Evolutionary conservation across 2,329 filamentous ascomycete genomes (phyloP), one percentile per base, ranked within the genome.

Genomic region (Paracoccidioides brasiliensis): DNA sequence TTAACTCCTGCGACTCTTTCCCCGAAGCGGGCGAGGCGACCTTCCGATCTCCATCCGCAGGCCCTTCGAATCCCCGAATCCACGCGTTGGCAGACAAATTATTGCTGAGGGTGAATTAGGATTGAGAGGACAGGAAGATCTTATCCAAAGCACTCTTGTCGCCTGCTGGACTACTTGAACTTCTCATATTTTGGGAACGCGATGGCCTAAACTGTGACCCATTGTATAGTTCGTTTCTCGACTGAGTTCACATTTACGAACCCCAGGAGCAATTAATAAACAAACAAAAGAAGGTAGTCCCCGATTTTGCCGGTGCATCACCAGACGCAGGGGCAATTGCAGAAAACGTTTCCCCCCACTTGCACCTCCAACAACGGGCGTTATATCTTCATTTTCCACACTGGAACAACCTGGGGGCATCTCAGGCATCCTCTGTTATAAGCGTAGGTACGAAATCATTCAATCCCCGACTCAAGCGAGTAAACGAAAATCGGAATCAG

Each of bases 221-320:
- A 28, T 51, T 45, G 4, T 44, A 41, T 22, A 15, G 38, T 51
- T 51, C 45, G n/a, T 50, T 51, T 14, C 35, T 55, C 9, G 46
- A 55, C 46, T 9, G 37, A 7, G 32, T 22, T 30, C 45, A 44
- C 32, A n/a, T 55, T n/a, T 55, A 55, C 37, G 44, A 51, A 43
- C 28, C 22, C 9, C 53, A 51, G 37, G 53, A 14, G 2, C 15
- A 51, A 28, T 30, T 51, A 22, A 30, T 40, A 12, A 22, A 51
- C 15, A 45, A 55, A n/a, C 53, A 55, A 4, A 28, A 15, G 12
- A 37, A 35, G 10, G 28, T 32, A 22, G 33, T 28, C 6, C 53
- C 32, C 7, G 40, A 9, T n/a, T 12, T 44, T 22, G 46, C 50
- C 38, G 42, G 38, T n/a, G 37, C 30, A 14, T 12, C 46, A 3